Conservation (phyloP, 202 grass and related monocot species). For the Sporobolus alterniflorus region DNA sequence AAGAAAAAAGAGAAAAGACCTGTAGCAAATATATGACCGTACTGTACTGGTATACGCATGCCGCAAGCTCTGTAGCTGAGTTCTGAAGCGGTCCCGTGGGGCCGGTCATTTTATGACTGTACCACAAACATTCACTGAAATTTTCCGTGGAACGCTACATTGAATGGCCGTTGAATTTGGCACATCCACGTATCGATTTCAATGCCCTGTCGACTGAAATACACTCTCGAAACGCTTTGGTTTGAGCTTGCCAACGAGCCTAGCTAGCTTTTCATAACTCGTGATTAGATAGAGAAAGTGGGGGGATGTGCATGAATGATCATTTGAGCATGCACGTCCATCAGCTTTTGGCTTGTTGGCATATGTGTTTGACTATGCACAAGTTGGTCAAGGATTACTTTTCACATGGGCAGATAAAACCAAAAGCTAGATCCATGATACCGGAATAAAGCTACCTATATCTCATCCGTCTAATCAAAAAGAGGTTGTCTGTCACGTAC, state of each 20-base stretch:
- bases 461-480: constrained; percentile 37
- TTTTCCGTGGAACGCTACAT: constrained; percentile 49
- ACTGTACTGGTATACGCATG: background rate
- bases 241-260: background rate
- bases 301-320: constrained; percentile 3
- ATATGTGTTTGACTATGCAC: constrained; percentile 35
- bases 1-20: background rate
- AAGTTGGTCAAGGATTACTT: constrained; percentile 29
- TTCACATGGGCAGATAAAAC: constrained; percentile 39
- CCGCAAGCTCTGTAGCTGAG: constrained; percentile 2
- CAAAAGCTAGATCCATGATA: constrained; percentile 49
- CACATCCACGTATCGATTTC: constrained; percentile 54
- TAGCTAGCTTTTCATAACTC: background rate
- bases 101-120: constrained; percentile 34
- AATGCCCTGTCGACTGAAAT: constrained; percentile 46
- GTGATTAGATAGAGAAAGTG: background rate
- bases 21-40: background rate
- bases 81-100: constrained; percentile 31
- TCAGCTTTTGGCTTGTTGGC: background rate
- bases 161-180: constrained; percentile 57
- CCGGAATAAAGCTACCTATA: constrained; percentile 42
- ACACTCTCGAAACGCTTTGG: background rate
- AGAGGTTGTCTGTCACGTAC: constrained; percentile 25
- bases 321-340: constrained; percentile 18
- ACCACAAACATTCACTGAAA: constrained; percentile 52